Evolutionary conservation across 345 rosid species (phyloP), one percentile per base, ranked within the genome.

Genomic region (Hevea brasiliensis): DNA sequence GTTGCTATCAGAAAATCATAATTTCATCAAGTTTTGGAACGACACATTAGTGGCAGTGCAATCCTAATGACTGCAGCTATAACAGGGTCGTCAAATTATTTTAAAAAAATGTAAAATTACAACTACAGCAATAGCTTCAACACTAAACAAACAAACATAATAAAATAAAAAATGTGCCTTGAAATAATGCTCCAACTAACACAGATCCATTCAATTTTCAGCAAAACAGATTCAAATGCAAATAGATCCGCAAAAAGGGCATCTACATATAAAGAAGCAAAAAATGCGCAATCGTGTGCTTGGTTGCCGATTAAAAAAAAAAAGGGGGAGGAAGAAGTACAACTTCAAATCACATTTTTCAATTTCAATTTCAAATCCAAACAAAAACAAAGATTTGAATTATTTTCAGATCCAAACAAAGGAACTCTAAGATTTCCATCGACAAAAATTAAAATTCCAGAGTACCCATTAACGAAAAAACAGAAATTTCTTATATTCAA

Each of bases 341-440:
- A 66, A 48, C 11, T 47, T 24, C 15, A 17, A 66, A 66, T 27
- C 56, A 66, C 70, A 66, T 66, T 66, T 29, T 66, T n/a, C 54
- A 61, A 21, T 23, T 40, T 45, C 42, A 42, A 41, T 21, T 64
- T 41, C 32, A 42, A 4, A 40, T 37, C 69, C 24, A 48, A 59
- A 37, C 29, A 26, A 21, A 67, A 14, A 53, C 55, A 54, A 58
- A 10, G 8, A 48, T 51, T 13, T 23, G 21, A n/a, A 35, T 64
- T 56, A 20, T 17, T 12, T 45, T 70, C 73, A 71, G 61, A 72
- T 60, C 72, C 41, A 54, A 53, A 50, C 7, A 65, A 68, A 65
- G 42, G 48, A n/a, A 67, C 24, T 61, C 40, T 56, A 65, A 76
- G 73, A 78, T 66, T 15, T 78, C 74, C 45, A 63, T 24, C n/a